phyloP scores from a whole-genome alignment of 164 flowering plant genomes.

The Euptelea pleiosperma region DNA sequence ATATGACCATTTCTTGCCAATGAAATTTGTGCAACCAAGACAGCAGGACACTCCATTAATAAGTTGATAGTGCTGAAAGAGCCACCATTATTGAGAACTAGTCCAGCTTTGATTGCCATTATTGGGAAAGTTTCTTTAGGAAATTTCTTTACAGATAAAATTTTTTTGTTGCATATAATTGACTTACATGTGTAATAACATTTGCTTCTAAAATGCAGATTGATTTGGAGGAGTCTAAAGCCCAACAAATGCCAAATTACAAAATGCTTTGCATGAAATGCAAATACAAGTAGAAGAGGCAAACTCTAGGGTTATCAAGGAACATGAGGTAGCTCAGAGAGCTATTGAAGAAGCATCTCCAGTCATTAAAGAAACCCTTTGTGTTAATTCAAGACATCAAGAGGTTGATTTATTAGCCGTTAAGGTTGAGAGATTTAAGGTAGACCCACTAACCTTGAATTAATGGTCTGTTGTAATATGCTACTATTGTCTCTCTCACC shows the following conservation, averaged over 20 bases:
- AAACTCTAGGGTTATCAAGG: slow-evolving; percentile 58
- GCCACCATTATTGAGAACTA: too few relatives aligned
- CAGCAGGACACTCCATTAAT: too few relatives aligned
- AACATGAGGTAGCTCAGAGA: slow-evolving; percentile 84
- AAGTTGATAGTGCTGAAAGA: too few relatives aligned
- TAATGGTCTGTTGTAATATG: neutral
- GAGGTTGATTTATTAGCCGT: slow-evolving; percentile 66
- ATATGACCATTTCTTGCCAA: too few relatives aligned
- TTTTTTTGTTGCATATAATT: too few relatives aligned
- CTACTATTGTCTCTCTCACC: neutral
- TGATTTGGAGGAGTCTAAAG: slow-evolving; percentile 87
- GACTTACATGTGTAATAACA: neutral
- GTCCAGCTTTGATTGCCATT: too few relatives aligned
- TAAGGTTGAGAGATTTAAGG: slow-evolving; percentile 87
- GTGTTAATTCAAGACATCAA: slow-evolving; percentile 84
- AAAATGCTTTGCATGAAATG: slow-evolving; percentile 74
- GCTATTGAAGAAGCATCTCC: slow-evolving; percentile 99
- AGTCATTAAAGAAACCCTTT: slow-evolving; percentile 90
- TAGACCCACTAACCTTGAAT: slow-evolving; percentile 20
- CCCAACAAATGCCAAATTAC: slow-evolving; percentile 83
- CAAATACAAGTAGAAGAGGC: slow-evolving; percentile 84
- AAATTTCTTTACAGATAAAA: too few relatives aligned
- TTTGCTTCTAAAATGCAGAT: slow-evolving; percentile 42
- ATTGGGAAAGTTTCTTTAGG: too few relatives aligned
- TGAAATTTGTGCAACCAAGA: too few relatives aligned